Conservation (phyloP, 2,329 filamentous ascomycete genomes). For the Trichoderma atroviride region DNA sequence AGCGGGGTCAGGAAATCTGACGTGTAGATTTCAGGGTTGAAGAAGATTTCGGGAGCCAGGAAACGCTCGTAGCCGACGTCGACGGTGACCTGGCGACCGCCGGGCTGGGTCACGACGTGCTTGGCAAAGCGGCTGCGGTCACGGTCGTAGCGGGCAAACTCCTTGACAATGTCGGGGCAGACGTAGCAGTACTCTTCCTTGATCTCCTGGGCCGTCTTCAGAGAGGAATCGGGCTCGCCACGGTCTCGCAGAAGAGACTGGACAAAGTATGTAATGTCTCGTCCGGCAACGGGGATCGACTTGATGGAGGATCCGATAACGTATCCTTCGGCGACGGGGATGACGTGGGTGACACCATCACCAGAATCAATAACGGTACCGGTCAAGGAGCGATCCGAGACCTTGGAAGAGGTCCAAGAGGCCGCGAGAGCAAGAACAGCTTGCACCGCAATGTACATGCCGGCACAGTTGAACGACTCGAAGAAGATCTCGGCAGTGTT, state of each 20-base stretch:
- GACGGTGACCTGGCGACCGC: conserved; percentile 80
- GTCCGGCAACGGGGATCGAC: conserved; percentile 95
- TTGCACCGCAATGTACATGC: conserved; percentile 98
- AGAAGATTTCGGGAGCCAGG: conserved; percentile 97
- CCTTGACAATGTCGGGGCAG: conserved; percentile 97
- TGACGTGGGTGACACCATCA: conserved; percentile 98
- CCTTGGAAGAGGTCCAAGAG: conserved; percentile 98
- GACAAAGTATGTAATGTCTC: conserved; percentile 98
- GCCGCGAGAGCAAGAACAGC: conserved; percentile 94
- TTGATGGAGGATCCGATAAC: conserved; percentile 99
- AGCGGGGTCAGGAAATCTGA: conserved; percentile 97
- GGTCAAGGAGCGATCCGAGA: conserved; percentile 91
- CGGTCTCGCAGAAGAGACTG: conserved; percentile 94
- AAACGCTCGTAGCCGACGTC: conserved; percentile 98
- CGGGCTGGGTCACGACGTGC: conserved; percentile 83
- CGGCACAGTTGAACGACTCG: conserved; percentile 98
- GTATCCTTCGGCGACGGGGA: conserved; percentile 97
- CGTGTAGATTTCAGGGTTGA: conserved; percentile 99
- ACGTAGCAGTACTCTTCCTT: conserved; percentile 99
- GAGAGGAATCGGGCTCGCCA: conserved; percentile 91
- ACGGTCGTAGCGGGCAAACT: conserved; percentile 91
- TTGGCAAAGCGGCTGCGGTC: conserved; percentile 90
- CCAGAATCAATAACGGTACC: conserved; percentile 98
- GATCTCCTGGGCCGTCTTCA: conserved; percentile 97
- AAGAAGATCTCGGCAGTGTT: conserved; percentile 99